Base-by-base conservation (phyloP, 1,284 basidiomycete species). In the Tetrapyrgos nigripes region DNA sequence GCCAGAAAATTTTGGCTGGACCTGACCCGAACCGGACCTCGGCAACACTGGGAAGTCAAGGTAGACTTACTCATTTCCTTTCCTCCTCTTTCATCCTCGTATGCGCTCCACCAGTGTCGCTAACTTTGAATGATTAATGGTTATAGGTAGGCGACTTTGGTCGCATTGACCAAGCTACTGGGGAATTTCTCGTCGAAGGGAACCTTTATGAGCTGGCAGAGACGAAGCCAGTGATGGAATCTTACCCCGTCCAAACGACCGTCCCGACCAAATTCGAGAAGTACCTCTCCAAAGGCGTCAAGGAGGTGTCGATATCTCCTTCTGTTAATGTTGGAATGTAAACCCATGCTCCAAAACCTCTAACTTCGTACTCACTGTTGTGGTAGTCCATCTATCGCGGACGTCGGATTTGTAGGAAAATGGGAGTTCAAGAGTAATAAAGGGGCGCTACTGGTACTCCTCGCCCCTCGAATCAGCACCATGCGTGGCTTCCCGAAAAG, bases 1-100 rank as follows among this genome's bases (percentile, higher is more conserved):
- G n/a, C n/a, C n/a, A n/a, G n/a, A n/a, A n/a, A n/a, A n/a, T n/a
- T n/a, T n/a, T n/a, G n/a, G n/a, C n/a, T n/a, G n/a, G n/a, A n/a
- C n/a, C n/a, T n/a, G n/a, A n/a, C n/a, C n/a, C n/a, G n/a, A n/a
- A n/a, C n/a, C n/a, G n/a, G n/a, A n/a, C n/a, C n/a, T n/a, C n/a
- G n/a, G n/a, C n/a, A n/a, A n/a, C n/a, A n/a, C n/a, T n/a, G n/a
- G 27, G 51, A 53, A 27, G 27, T 53, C 35, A 53, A 14, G 31
- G 31, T 33, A 33, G 14, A 33, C 14, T 33, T 33, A 33, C 31
- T 33, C n/a, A n/a, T n/a, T n/a, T n/a, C n/a, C n/a, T n/a, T n/a
- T n/a, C n/a, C 14, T 14, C 8, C 8, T 33, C 14, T 33, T 33
- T 33, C 31, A 8, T 33, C 14, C 9, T 33, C 31, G 31, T 14